These are phyloP conservation scores for Xylariaceae sp. DNA, from an alignment of 2,329 filamentous ascomycete species.

Conservation along the genomic window DNA sequence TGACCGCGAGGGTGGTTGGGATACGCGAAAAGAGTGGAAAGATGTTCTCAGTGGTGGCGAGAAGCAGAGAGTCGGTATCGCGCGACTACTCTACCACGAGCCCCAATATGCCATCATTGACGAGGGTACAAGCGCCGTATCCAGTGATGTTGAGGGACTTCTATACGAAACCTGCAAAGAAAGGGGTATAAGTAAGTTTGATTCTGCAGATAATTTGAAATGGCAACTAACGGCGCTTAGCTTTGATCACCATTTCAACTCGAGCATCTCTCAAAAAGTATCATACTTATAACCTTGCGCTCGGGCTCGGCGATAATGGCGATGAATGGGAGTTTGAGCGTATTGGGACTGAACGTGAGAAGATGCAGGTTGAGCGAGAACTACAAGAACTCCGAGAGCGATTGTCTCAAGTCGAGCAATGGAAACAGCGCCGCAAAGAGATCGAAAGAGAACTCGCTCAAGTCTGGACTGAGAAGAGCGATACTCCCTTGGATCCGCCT, in stretches of 20 bases:
- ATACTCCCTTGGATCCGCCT: conserved; percentile 44
- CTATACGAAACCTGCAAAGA: conserved; percentile 92
- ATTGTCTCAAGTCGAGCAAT: conserved; percentile 74
- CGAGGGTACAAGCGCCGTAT: conserved; percentile 91
- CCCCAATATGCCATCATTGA: conserved; percentile 92
- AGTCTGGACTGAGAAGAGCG: conserved; percentile 55
- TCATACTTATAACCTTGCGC: conserved; percentile 83
- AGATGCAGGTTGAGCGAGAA: conserved; percentile 89
- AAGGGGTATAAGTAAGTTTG: conserved; percentile 75
- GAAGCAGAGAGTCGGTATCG: conserved; percentile 93
- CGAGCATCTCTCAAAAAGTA: conserved; percentile 93
- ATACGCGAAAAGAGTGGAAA: conserved; percentile 97
- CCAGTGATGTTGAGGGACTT: conserved; percentile 87
- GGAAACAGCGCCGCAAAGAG: conserved; percentile 72
- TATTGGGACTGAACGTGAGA: conserved; percentile 90
- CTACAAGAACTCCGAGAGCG: conserved; percentile 77
- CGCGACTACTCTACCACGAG: conserved; percentile 88
- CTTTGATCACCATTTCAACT: conserved; percentile 92
- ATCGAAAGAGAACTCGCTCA: conserved; percentile 76
- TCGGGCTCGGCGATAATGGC: conserved; percentile 76
- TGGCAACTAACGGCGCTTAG: conserved; percentile 39
- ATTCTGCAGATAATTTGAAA: neutral
- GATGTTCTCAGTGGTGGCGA: conserved; percentile 95
- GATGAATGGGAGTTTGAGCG: conserved; percentile 89
- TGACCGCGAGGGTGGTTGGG: conserved; percentile 90